These are phyloP conservation scores for Lentithecium fluviatile DNA, from an alignment of 495 filamentous ascomycete genomes.

Conservation along the genomic window DNA sequence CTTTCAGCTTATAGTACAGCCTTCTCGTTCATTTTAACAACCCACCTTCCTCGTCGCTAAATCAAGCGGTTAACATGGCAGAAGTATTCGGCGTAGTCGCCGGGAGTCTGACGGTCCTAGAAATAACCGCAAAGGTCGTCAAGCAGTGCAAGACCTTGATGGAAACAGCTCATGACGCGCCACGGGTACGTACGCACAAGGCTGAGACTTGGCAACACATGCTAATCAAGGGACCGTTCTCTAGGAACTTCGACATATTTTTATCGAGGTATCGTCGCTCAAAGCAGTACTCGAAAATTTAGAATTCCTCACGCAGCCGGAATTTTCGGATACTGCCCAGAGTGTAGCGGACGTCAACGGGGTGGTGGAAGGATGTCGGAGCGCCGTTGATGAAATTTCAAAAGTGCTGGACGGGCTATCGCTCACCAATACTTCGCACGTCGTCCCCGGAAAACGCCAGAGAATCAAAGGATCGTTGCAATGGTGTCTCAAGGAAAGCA, in stretches of 20 bases:
- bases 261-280: constrained; percentile 21
- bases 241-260: constrained; percentile 15
- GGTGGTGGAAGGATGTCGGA: constrained; percentile 4
- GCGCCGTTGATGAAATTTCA: constrained; percentile 5
- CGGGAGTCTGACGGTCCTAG: constrained; percentile 16
- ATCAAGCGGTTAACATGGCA: constrained; percentile 2
- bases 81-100: constrained; percentile 15
- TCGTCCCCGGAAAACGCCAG: not conserved
- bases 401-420: constrained; percentile 13
- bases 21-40: no score
- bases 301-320: not conserved
- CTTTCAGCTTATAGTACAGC: no score
- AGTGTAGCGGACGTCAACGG: not conserved
- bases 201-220: no score
- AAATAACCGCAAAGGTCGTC: constrained; percentile 14
- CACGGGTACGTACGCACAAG: not conserved
- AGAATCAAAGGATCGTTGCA: constrained; percentile 5
- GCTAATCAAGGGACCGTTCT: no score
- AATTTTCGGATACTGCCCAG: not conserved
- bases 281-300: constrained; percentile 18
- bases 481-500: constrained; percentile 18
- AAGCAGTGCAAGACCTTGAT: constrained; percentile 20
- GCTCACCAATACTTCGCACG: not conserved
- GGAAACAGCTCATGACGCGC: constrained; percentile 20
- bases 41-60: no score